Conservation (phyloP, 139 green algal species). For the Chlorella vulgaris region DNA sequence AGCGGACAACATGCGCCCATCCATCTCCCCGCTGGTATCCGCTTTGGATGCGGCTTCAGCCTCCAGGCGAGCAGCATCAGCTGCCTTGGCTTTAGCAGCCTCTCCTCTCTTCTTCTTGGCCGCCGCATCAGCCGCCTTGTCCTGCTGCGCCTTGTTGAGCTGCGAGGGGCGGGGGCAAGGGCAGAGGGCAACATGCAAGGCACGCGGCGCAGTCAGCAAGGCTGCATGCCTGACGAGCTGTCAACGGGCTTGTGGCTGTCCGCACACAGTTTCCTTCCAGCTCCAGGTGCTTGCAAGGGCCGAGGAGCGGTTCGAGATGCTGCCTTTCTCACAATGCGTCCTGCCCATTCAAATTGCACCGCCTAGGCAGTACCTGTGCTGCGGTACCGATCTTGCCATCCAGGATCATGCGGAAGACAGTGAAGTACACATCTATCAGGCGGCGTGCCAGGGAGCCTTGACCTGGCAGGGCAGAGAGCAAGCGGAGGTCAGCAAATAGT, state of each 20-base stretch:
- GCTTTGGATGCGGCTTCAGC: neutral
- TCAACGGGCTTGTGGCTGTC: too few relatives aligned
- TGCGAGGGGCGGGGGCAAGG: neutral
- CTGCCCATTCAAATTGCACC: too few relatives aligned
- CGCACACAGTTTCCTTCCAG: too few relatives aligned
- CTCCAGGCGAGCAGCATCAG: constrained; percentile 9
- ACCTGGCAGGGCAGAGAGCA: constrained; percentile 31
- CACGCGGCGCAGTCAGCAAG: too few relatives aligned
- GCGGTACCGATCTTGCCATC: constrained; percentile 72
- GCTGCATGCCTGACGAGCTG: too few relatives aligned
- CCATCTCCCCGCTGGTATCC: constrained; percentile 43
- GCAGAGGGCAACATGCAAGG: neutral
- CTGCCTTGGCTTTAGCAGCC: constrained; percentile 15
- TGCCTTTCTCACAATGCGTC: too few relatives aligned
- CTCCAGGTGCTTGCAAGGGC: too few relatives aligned
- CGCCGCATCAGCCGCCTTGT: constrained; percentile 34
- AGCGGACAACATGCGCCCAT: constrained; percentile 77
- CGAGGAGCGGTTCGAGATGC: too few relatives aligned
- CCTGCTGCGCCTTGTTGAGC: constrained; percentile 32
- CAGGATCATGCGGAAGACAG: constrained; percentile 84
- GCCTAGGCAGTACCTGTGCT: too few relatives aligned
- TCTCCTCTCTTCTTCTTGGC: constrained; percentile 14
- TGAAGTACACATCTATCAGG: constrained; percentile 93
- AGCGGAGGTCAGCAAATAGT: too few relatives aligned
- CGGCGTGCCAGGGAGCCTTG: constrained; percentile 75